These are phyloP conservation scores for Cytospora leucostoma DNA, from an alignment of 2,329 filamentous ascomycete species.

Conservation along the genomic window DNA sequence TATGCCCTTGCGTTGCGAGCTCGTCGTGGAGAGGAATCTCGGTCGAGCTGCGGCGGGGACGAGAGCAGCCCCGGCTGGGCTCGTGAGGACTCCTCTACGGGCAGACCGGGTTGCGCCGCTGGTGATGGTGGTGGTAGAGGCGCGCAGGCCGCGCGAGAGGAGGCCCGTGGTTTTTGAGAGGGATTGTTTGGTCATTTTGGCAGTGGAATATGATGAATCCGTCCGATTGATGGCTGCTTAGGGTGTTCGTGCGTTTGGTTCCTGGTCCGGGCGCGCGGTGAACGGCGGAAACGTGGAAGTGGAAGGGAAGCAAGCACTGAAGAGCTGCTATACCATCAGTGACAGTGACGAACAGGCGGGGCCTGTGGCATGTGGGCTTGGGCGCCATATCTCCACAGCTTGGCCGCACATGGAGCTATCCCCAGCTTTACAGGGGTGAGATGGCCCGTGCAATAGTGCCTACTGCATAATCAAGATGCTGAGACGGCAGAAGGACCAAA, in stretches of 20 bases:
- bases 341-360: background rate
- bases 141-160: slow-evolving; percentile 19
- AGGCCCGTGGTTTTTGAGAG: slow-evolving; percentile 23
- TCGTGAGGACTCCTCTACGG: slow-evolving; percentile 6
- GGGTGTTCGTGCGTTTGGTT: background rate
- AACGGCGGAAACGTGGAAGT: background rate
- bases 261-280: background rate
- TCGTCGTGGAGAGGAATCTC: slow-evolving; percentile 37
- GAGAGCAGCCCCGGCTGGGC: background rate
- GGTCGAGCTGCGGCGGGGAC: background rate
- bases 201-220: background rate
- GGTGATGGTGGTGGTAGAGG: slow-evolving; percentile 12
- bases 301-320: background rate
- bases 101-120: slow-evolving; percentile 14
- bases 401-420: slow-evolving; percentile 18
- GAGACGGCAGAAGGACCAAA: background rate
- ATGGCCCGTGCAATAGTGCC: slow-evolving; percentile 13
- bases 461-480: background rate
- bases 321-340: background rate
- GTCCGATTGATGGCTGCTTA: background rate
- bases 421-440: slow-evolving; percentile 26
- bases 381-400: slow-evolving; percentile 7
- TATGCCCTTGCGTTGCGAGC: slow-evolving; percentile 49
- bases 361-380: background rate
- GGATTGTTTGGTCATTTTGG: slow-evolving; percentile 23